Percentiles rank a stretch among this genome's conserved stretches.
These are phyloP conservation scores for Aspergillus candidus DNA, from an alignment of 2,329 filamentous ascomycete genomes.

Conservation along the genomic window DNA sequence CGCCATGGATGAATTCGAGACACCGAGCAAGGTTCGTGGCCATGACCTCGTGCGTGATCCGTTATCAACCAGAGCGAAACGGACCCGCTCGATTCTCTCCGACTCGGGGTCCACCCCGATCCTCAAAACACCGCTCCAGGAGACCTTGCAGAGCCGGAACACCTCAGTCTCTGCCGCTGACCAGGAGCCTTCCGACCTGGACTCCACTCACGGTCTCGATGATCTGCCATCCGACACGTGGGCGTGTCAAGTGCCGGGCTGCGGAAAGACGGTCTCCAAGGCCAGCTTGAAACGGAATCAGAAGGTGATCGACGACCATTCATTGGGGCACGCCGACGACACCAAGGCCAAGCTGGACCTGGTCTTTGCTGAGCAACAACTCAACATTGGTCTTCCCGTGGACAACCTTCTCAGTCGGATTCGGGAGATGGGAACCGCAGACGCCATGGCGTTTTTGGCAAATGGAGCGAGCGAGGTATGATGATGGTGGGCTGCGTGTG, in stretches of 20 bases:
- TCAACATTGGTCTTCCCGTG: conserved; percentile 29
- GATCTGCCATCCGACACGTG: conserved; percentile 26
- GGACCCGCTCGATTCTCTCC: conserved; percentile 25
- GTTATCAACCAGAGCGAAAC: conserved; percentile 25
- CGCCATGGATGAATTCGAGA: conserved; percentile 24
- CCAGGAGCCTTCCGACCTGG: conserved; percentile 9
- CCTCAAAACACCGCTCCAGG: conserved; percentile 25
- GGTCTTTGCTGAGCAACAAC: conserved; percentile 30
- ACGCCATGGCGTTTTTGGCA: conserved; percentile 12
- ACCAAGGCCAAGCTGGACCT: conserved; percentile 32
- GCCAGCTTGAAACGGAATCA: conserved; percentile 28
- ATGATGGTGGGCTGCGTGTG: too few relatives aligned
- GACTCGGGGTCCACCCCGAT: conserved; percentile 18
- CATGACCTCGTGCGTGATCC: conserved; percentile 30
- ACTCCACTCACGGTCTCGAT: conserved; percentile 5
- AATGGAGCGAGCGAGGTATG: conserved; percentile 6
- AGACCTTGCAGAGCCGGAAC: conserved; percentile 21
- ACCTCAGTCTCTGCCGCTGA: conserved; percentile 5
- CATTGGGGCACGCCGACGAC: conserved; percentile 30
- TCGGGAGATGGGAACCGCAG: conserved; percentile 21
- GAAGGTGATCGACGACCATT: conserved; percentile 29
- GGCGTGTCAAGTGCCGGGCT: conserved; percentile 28
- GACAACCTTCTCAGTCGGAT: conserved; percentile 30
- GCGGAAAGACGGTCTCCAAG: conserved; percentile 28
- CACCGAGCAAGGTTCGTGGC: conserved; percentile 29